Evolutionary conservation across 257 asterid genomes (phyloP).

Genomic region (Eustoma russellianum): DNA sequence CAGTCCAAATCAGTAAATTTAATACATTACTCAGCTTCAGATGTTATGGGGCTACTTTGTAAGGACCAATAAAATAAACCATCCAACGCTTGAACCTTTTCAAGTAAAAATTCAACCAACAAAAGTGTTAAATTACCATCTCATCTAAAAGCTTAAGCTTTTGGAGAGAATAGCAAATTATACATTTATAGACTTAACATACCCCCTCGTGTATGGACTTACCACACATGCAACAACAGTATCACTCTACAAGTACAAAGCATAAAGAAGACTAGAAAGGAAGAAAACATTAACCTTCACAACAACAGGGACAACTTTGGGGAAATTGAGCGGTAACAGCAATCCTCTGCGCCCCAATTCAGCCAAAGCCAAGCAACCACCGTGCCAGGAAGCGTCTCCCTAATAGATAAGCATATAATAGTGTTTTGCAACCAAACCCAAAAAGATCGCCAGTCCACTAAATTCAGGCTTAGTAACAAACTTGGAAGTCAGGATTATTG

Average conservation of each 20-base stretch:
- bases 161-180: too few relatives aligned
- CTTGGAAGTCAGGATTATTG: not conserved
- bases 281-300: conserved; percentile 39
- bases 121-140: too few relatives aligned
- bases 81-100: not conserved
- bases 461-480: too few relatives aligned
- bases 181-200: too few relatives aligned
- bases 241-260: conserved; percentile 5
- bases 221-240: not conserved
- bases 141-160: too few relatives aligned
- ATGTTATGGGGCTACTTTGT: too few relatives aligned
- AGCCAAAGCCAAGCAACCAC: conserved; percentile 98
- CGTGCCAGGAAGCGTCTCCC: conserved; percentile 99
- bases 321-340: conserved; percentile 74
- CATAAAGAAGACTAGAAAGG: conserved; percentile 2
- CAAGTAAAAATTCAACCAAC: not conserved
- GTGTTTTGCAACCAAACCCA: not conserved
- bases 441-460: not conserved
- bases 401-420: conserved; percentile 21
- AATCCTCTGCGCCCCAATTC: conserved; percentile 97
- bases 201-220: not conserved
- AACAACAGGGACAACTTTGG: conserved; percentile 84
- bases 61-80: too few relatives aligned
- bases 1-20: too few relatives aligned
- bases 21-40: too few relatives aligned